Conservation (phyloP, 139 green algal species). For the Chlamydomonas sphaeroides region DNA sequence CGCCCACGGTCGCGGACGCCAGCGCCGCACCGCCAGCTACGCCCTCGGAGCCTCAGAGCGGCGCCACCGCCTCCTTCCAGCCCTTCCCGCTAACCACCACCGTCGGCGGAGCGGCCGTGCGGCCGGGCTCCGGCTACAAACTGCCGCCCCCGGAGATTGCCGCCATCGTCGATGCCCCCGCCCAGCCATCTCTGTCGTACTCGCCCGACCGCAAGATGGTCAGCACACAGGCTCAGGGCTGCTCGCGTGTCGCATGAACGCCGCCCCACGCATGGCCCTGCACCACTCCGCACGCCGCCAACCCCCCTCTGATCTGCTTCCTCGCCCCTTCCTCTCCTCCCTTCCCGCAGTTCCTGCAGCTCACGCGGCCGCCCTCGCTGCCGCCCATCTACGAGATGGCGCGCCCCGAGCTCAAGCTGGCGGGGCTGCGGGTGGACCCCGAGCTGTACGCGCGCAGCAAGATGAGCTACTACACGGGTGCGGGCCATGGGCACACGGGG, state of each 20-base stretch:
- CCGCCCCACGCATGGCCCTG: neutral
- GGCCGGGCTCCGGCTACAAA: constrained; percentile 73
- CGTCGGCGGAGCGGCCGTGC: constrained; percentile 3
- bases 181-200: constrained; percentile 87
- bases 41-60: too few species aligned
- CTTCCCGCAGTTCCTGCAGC: constrained; percentile 79
- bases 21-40: too few species aligned
- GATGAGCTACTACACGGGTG: constrained; percentile 82
- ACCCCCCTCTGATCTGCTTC: neutral
- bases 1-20: too few species aligned
- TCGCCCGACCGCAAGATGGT: constrained; percentile 83
- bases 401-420: constrained; percentile 94
- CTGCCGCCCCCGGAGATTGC: constrained; percentile 87
- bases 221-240: too few species aligned
- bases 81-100: constrained; percentile 1
- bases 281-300: neutral
- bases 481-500: too few species aligned
- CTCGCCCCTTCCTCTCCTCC: neutral
- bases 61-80: neutral
- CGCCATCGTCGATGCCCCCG: constrained; percentile 87
- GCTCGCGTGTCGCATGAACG: too few species aligned
- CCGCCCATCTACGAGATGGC: constrained; percentile 92
- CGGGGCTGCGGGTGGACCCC: constrained; percentile 90
- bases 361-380: constrained; percentile 79
- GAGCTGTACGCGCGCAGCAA: constrained; percentile 78